These are phyloP conservation scores for Nakazawaea wickerhamii DNA, from an alignment of 805 yeast species.

Conservation along the genomic window DNA sequence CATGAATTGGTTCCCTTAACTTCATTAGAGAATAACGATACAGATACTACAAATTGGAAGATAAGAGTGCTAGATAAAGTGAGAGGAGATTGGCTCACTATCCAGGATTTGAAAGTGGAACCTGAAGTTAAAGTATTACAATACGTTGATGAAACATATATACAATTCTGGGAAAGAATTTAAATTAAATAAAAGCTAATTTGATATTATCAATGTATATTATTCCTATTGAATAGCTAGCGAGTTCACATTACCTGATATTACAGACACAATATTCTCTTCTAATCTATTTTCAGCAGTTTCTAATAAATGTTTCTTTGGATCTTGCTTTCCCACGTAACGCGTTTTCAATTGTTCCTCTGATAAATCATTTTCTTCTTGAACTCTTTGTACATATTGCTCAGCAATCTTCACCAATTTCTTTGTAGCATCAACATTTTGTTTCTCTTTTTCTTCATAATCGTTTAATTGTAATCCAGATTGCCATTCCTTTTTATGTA, in stretches of 20 bases:
- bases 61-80: slow-evolving; percentile 40
- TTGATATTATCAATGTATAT: neutral
- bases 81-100: slow-evolving; percentile 49
- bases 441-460: slow-evolving; percentile 70
- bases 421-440: slow-evolving; percentile 66
- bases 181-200: neutral
- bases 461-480: slow-evolving; percentile 78
- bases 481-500: slow-evolving; percentile 96
- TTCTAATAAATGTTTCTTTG: slow-evolving; percentile 92
- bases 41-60: slow-evolving; percentile 34
- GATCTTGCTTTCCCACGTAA: slow-evolving; percentile 97
- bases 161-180: slow-evolving; percentile 62
- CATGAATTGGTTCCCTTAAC: slow-evolving; percentile 25
- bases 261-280: slow-evolving; percentile 80
- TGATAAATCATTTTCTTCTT: slow-evolving; percentile 83
- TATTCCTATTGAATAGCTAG: slow-evolving; percentile 67
- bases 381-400: slow-evolving; percentile 82
- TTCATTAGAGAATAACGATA: slow-evolving; percentile 11
- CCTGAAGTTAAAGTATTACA: slow-evolving; percentile 51
- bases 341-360: slow-evolving; percentile 91
- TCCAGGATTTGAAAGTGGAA: slow-evolving; percentile 45
- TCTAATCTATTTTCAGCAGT: slow-evolving; percentile 84
- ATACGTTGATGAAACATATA: slow-evolving; percentile 54
- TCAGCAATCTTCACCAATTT: slow-evolving; percentile 86
- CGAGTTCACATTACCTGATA: slow-evolving; percentile 86